Evolutionary conservation across 2,329 filamentous ascomycete species (phyloP), one percentile per base, ranked within the genome.

Genomic region (Hypomyces perniciosus): DNA sequence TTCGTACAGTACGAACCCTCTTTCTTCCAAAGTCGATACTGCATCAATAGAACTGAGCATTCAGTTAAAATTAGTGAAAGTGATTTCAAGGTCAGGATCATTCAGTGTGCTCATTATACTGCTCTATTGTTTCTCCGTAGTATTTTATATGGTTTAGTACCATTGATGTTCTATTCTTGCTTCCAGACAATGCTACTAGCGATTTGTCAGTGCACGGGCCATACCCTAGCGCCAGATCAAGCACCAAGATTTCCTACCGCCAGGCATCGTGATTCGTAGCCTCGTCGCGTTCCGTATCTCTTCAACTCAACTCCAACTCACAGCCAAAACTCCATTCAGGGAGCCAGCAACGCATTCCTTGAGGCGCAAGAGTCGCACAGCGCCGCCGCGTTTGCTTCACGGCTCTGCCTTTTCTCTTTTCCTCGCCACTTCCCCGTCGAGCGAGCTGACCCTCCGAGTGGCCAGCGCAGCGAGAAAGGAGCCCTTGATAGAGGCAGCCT

Each of bases 271-370:
- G 20, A 20, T 20, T 20, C 20, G 39, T 48, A 52, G 49, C 49
- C 52, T 54, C 48, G 52, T 51, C 52, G 48, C 52, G 48, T 40
- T 47, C 35, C 51, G 38, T 44, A 31, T 20, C 44, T 30, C 12
- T 33, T 42, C 20, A 27, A 20, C 9, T 13, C 41, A 39, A 28
- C 44, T 33, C 20, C 29, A 39, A 10, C 45, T 42, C 34, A 7
- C 13, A 34, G 28, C 50, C 33, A 33, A 8, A 47, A 29, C 6
- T 29, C 31, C 39, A 41, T 26, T 39, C 39, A 42, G 49, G 42
- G 30, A 46, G 51, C 48, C 51, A 53, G 51, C 51, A 53, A 44
- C 51, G 51, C 51, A 53, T 43, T 45, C 33, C 38, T 20, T 31
- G 38, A 53, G 44, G 51, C 51, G 43, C 51, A 50, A 49, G 38